phyloP scores from a whole-genome alignment of 441 rosid species.

The Populus hybrid region DNA sequence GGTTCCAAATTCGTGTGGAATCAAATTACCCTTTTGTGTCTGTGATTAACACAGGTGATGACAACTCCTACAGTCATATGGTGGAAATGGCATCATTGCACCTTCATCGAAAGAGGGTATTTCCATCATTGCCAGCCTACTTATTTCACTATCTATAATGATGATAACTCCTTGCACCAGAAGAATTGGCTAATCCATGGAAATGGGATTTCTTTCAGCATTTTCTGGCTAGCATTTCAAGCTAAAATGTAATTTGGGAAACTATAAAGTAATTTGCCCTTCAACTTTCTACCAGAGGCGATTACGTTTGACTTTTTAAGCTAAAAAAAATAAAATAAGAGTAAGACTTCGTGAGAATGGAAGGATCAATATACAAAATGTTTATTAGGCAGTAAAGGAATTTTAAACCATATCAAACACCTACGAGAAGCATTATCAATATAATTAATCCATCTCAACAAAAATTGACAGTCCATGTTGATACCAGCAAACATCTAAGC shows the following conservation, averaged over 20 bases:
- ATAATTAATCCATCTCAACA: slow-evolving; percentile 19
- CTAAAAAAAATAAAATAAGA: neutral
- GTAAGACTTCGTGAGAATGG: neutral
- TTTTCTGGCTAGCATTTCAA: slow-evolving; percentile 2
- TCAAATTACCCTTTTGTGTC: neutral
- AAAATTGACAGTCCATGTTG: slow-evolving; percentile 9
- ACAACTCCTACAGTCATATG: neutral
- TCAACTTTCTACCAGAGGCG: neutral
- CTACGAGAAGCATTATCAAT: slow-evolving; percentile 2
- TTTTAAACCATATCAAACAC: neutral
- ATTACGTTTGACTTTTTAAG: neutral
- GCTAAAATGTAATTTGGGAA: neutral
- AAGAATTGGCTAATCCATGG: neutral
- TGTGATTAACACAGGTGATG: neutral
- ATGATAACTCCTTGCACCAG: neutral
- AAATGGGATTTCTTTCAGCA: neutral
- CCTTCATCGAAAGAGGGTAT: neutral
- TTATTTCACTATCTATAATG: neutral
- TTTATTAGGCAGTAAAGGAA: neutral
- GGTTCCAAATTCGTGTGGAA: neutral
- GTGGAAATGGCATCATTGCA: neutral
- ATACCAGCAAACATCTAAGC: slow-evolving; percentile 14
- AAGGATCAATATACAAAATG: slow-evolving; percentile 17
- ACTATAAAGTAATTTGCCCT: neutral
- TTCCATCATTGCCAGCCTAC: neutral